phyloP scores from a whole-genome alignment of 176 grass and related monocot species.

The Puccinellia tenuiflora region DNA sequence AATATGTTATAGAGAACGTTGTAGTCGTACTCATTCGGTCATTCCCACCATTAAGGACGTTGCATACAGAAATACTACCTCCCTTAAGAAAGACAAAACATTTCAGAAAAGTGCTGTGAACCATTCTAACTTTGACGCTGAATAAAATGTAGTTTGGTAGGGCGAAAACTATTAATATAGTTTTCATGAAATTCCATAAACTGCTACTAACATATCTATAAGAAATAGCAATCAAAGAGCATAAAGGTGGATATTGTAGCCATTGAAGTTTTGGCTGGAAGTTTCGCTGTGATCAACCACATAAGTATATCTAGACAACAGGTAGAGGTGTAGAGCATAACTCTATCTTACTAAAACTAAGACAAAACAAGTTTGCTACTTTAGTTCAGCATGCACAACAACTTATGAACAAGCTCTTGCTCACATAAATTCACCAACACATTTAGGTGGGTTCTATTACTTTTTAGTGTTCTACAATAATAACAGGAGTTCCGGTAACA shows the following conservation, averaged over 20 bases:
- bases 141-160: background rate
- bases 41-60: too few species aligned
- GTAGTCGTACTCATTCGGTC: too few species aligned
- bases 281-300: background rate
- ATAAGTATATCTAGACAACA: background rate
- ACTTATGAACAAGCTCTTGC: background rate
- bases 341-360: background rate
- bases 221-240: background rate
- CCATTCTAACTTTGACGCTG: background rate
- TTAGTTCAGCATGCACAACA: background rate
- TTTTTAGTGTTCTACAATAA: background rate
- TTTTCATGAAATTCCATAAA: background rate
- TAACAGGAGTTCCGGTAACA: background rate
- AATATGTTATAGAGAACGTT: background rate
- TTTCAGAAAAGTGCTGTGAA: background rate
- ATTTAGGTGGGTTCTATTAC: background rate
- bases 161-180: background rate
- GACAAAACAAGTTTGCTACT: background rate
- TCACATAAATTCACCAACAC: background rate
- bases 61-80: too few species aligned
- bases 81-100: background rate
- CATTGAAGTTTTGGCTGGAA: background rate
- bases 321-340: too few species aligned
- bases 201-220: background rate
- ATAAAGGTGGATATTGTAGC: background rate